phyloP scores from a whole-genome alignment of 2,329 filamentous ascomycete genomes.

The Cryphonectria naterciae region DNA sequence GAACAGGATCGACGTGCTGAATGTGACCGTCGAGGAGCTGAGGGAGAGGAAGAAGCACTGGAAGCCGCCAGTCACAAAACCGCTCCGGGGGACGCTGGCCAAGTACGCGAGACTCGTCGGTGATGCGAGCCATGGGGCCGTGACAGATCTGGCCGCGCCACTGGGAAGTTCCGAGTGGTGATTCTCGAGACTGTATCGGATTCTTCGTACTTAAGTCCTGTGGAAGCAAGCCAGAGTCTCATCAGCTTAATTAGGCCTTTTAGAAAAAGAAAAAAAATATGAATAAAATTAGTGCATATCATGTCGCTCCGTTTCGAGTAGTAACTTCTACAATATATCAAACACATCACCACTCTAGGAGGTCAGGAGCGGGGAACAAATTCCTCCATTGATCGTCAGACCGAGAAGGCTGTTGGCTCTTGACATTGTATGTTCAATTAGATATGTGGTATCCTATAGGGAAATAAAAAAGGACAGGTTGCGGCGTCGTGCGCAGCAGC shows the following conservation, averaged over 20 bases:
- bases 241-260: not conserved
- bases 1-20: constrained; percentile 67
- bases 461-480: constrained; percentile 15
- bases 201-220: not conserved
- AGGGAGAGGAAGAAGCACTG: constrained; percentile 60
- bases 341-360: not conserved
- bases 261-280: no score
- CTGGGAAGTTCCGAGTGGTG: constrained; percentile 30
- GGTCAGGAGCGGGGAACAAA: not conserved
- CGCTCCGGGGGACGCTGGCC: constrained; percentile 66
- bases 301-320: not conserved
- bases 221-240: not conserved
- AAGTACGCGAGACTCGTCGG: constrained; percentile 69
- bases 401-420: not conserved
- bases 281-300: not conserved
- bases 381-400: not conserved
- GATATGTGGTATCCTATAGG: constrained; percentile 24
- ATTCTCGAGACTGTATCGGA: not conserved
- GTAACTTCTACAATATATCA: not conserved
- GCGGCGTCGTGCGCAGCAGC: constrained; percentile 9
- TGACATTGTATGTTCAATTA: constrained; percentile 16
- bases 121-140: constrained; percentile 61
- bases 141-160: constrained; percentile 51
- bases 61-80: constrained; percentile 63
- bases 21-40: constrained; percentile 73